Base-by-base conservation (phyloP, 441 rosid species). In the Adansonia madagascariensis region DNA sequence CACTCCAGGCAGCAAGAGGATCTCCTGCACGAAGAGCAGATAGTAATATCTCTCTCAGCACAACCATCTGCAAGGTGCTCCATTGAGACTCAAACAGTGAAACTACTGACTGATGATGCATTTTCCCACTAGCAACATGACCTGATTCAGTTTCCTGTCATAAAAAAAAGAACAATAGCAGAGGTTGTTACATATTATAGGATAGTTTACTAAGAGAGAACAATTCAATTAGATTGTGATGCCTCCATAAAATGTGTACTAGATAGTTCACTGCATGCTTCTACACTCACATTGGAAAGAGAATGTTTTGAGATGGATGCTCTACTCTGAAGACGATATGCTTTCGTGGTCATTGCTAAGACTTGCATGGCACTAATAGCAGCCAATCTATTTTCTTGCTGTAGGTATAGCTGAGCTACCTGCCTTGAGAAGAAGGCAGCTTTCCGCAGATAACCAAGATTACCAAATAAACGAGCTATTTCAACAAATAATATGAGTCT, bases 1-100 rank as follows among this genome's bases (percentile, higher is more conserved):
- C 98, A 74, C 98, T 94, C 99, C 99, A 94, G 2, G 99, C 97
- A 82, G 92, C 89, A 82, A 94, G 93, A 79, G 98, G 99, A 87
- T 96, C 98, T 76, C 94, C 96, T 49, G 98, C 97, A 72, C 98
- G 94, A 88, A 91, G 95, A 81, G 99, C 94, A 83, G 99, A 92
- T 74, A 94, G 89, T 81, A 94, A 84, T 89, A 96, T 91, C 90
- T 96, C 99, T 84, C 97, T 89, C 73, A 96, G 85, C 74, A 96
- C 99, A 84, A 96, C 98, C 99, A 96, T 96, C 89, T 94, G 99
- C 83, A 96, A 87, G 20, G 93, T 94, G 90, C 98, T 94, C 99
- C 99, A 96, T 57, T 91, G 99, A 76, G 98, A 96, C 85, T 92
- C 96, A 73, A 91, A 96, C 76, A 94, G 81, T 67, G 98, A 94